Evolutionary conservation across 495 filamentous ascomycete species (phyloP).

Genomic region (Terfezia claveryi): DNA sequence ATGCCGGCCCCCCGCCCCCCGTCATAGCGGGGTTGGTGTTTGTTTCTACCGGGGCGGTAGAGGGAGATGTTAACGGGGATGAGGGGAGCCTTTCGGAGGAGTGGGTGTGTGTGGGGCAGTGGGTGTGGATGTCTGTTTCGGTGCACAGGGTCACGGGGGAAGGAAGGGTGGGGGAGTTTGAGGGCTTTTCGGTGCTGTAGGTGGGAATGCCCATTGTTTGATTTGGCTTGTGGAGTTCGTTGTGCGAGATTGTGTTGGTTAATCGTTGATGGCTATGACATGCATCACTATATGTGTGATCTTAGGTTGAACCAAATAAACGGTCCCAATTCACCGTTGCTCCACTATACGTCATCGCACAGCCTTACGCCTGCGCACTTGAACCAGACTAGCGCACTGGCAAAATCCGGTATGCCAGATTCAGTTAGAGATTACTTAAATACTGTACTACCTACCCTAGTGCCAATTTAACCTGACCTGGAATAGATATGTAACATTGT

Average conservation of each 20-base stretch:
- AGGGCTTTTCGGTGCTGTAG: slow-evolving; percentile 5
- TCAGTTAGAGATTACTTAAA: too few relatives aligned
- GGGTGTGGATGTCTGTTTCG: neutral
- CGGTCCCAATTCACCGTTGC: too few relatives aligned
- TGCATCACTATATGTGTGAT: too few relatives aligned
- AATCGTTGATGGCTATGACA: too few relatives aligned
- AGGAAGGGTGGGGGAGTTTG: neutral
- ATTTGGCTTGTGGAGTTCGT: neutral
- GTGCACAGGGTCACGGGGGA: neutral
- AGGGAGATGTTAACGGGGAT: neutral
- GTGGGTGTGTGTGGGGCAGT: neutral
- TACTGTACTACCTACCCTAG: too few relatives aligned
- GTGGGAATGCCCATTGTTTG: slow-evolving; percentile 19
- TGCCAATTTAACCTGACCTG: too few relatives aligned
- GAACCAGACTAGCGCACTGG: too few relatives aligned
- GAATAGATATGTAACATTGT: too few relatives aligned
- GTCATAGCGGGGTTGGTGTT: neutral
- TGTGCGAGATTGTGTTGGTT: neutral
- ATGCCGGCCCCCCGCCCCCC: neutral
- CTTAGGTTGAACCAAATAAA: too few relatives aligned
- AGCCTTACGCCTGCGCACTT: too few relatives aligned
- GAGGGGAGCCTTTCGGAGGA: slow-evolving; percentile 2
- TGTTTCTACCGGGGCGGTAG: neutral
- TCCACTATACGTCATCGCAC: too few relatives aligned
- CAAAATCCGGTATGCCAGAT: too few relatives aligned